A percentile compares a stretch with the other conserved stretches of the same genome.
These are phyloP conservation scores for Eudorina sp. DNA, from an alignment of 139 green algal genomes.

Conservation along the genomic window DNA sequence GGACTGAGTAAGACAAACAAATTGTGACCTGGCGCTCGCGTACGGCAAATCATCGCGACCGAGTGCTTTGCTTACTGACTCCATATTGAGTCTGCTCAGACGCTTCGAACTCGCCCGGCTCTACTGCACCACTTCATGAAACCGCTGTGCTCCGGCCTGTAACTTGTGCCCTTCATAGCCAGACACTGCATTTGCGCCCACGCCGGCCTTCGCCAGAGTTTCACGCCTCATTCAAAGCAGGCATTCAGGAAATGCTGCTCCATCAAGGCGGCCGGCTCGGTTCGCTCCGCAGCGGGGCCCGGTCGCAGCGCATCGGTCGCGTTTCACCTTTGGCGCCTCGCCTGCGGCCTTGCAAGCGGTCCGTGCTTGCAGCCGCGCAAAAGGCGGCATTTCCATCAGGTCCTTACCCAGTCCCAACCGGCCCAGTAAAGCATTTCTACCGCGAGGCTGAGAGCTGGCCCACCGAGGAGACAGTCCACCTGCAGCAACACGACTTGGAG, in stretches of 20 bases:
- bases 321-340: not conserved
- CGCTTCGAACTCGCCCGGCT: too few relatives aligned
- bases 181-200: not conserved
- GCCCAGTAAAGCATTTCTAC: slow-evolving; percentile 13
- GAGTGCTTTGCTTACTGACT: too few relatives aligned
- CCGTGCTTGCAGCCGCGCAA: not conserved
- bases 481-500: slow-evolving; percentile 52
- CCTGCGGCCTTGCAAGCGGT: not conserved
- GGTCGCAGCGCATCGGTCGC: not conserved
- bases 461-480: slow-evolving; percentile 41
- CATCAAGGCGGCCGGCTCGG: not conserved
- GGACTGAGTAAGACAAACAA: too few relatives aligned
- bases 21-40: too few relatives aligned
- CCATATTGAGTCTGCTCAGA: too few relatives aligned
- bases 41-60: too few relatives aligned
- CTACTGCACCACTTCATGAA: too few relatives aligned
- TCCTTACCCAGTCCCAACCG: not conserved
- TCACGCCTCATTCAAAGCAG: not conserved
- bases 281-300: not conserved
- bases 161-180: too few relatives aligned
- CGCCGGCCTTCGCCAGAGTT: not conserved
- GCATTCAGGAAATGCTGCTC: slow-evolving; percentile 16
- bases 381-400: slow-evolving; percentile 27
- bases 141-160: too few relatives aligned
- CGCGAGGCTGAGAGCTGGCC: slow-evolving; percentile 55